Evolutionary conservation across 768 basidiomycete species (phyloP).

Genomic region (Lactifluus volemus): DNA sequence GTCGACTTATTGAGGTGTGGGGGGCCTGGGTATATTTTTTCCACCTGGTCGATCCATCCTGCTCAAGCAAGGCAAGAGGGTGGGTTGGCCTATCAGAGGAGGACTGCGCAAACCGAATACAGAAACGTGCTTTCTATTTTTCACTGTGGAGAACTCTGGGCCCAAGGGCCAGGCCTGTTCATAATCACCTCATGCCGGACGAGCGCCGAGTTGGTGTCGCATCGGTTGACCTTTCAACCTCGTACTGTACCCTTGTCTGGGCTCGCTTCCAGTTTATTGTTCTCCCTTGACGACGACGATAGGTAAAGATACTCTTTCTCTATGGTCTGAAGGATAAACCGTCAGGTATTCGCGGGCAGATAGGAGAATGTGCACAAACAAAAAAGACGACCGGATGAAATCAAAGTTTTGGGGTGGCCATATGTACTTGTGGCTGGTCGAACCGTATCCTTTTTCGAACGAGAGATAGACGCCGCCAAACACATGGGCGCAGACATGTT

Average conservation of each 20-base stretch:
- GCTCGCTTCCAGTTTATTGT: no score
- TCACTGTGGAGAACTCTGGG: not conserved
- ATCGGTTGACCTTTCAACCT: not conserved
- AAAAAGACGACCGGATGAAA: not conserved
- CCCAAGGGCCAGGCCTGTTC: not conserved
- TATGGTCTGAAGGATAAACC: not conserved
- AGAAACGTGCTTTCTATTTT: not conserved
- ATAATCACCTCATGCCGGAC: not conserved
- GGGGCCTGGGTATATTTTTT: no score
- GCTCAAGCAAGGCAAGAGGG: not conserved
- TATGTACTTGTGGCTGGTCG: not conserved
- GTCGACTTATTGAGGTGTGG: no score
- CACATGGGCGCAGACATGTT: not conserved
- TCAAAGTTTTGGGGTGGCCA: slow-evolving; percentile 6
- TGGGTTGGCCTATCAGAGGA: not conserved
- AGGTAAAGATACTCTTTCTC: no score
- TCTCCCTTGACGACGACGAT: no score
- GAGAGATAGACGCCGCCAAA: not conserved
- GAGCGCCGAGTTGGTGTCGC: not conserved
- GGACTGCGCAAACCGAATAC: not conserved
- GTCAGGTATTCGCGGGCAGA: not conserved
- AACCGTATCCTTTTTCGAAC: not conserved
- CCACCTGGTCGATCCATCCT: no score
- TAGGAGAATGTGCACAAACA: not conserved
- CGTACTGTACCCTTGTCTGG: not conserved